Percentiles rank a stretch among this genome's conserved stretches.
These are phyloP conservation scores for Arabidopsis hybrid DNA, from an alignment of 441 rosid species.

Conservation along the genomic window DNA sequence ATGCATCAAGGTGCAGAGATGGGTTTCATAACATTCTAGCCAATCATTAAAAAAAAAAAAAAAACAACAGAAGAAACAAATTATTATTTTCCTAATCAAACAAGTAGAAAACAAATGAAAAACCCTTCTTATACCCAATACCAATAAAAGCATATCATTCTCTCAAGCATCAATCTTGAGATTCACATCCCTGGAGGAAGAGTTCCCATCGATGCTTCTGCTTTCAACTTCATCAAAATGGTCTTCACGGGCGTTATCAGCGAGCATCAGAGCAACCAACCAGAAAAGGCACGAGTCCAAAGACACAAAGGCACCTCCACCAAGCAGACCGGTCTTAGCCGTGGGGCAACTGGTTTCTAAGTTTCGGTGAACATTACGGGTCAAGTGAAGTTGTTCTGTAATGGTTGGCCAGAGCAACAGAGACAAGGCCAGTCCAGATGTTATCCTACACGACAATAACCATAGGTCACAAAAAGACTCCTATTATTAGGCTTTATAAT, in stretches of 20 bases:
- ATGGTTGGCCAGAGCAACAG: slow-evolving; percentile 88
- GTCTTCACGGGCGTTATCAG: slow-evolving; percentile 91
- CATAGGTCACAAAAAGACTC: slow-evolving; percentile 8
- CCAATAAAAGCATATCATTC: slow-evolving; percentile 1
- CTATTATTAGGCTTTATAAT: neutral
- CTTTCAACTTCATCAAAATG: slow-evolving; percentile 72
- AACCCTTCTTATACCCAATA: slow-evolving; percentile 10
- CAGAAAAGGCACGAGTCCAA: slow-evolving; percentile 95
- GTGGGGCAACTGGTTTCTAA: slow-evolving; percentile 72
- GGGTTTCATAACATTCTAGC: slow-evolving; percentile 1
- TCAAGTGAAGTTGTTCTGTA: slow-evolving; percentile 80
- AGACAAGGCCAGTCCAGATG: slow-evolving; percentile 73
- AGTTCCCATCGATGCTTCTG: slow-evolving; percentile 39
- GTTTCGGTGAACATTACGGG: slow-evolving; percentile 64
- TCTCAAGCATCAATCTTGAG: slow-evolving; percentile 45
- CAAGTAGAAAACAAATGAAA: neutral
- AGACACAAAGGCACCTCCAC: slow-evolving; percentile 96
- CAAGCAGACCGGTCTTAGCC: slow-evolving; percentile 93
- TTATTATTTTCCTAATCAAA: slow-evolving; percentile 20
- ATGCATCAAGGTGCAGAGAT: neutral
- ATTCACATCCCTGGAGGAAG: slow-evolving; percentile 40
- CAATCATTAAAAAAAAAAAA: neutral
- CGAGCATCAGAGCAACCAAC: slow-evolving; percentile 89
- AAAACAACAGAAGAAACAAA: slow-evolving; percentile 10
- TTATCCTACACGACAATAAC: slow-evolving; percentile 52